These are phyloP conservation scores for Metschnikowia proteae DNA, from an alignment of 805 yeast species.

Conservation along the genomic window DNA sequence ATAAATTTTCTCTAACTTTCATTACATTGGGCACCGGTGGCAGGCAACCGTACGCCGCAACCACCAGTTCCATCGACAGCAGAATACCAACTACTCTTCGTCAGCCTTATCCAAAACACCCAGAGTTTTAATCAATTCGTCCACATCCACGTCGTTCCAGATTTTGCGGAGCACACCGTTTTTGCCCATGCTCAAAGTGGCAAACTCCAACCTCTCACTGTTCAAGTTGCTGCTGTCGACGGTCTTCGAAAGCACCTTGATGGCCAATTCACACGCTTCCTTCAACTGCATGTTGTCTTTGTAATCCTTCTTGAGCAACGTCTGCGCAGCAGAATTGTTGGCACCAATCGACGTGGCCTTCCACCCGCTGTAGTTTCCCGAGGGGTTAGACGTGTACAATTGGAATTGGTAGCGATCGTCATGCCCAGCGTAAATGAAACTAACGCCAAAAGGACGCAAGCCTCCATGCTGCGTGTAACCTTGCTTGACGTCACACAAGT, in stretches of 20 bases:
- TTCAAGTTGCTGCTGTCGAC: conserved; percentile 85
- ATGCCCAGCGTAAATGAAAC: conserved; percentile 92
- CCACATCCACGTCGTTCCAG: conserved; percentile 79
- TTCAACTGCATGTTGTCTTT: conserved; percentile 69
- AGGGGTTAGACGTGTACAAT: conserved; percentile 91
- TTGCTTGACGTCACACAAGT: conserved; percentile 89
- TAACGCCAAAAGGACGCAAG: conserved; percentile 95
- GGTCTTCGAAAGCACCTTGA: conserved; percentile 89
- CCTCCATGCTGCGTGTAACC: conserved; percentile 99
- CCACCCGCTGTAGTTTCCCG: conserved; percentile 98
- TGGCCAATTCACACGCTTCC: conserved; percentile 82
- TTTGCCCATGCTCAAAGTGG: conserved; percentile 58
- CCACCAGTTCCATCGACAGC: not conserved
- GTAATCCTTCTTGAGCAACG: conserved; percentile 90
- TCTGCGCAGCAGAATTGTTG: conserved; percentile 93
- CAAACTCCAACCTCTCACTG: conserved; percentile 88
- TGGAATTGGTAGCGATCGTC: conserved; percentile 90
- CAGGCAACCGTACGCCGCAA: not conserved
- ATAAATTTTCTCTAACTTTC: not conserved
- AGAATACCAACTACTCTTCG: conserved; percentile 13
- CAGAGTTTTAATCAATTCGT: conserved; percentile 61
- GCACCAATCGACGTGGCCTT: conserved; percentile 97
- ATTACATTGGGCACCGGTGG: not conserved
- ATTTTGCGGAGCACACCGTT: conserved; percentile 64
- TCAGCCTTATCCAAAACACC: conserved; percentile 54